phyloP scores from a whole-genome alignment of 2,329 filamentous ascomycete species.

The Daldinia sp. region DNA sequence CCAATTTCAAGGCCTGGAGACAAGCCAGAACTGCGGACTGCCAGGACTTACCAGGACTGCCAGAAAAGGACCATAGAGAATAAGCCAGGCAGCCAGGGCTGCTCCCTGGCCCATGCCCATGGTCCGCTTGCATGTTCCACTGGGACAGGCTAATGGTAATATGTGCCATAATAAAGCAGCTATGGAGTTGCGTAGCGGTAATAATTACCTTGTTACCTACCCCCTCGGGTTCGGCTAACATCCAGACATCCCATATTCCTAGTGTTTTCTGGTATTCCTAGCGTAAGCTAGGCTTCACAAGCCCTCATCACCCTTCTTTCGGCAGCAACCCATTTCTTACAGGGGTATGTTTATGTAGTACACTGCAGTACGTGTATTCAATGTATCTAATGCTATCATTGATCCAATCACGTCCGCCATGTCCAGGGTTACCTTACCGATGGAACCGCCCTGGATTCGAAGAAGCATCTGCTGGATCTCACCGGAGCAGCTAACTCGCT shows the following conservation, averaged over 20 bases:
- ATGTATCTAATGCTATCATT: slow-evolving; percentile 33
- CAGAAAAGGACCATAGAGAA: too few relatives aligned
- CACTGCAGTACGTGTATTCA: slow-evolving; percentile 26
- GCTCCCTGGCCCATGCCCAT: slow-evolving; percentile 28
- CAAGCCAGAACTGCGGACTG: too few relatives aligned
- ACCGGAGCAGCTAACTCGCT: slow-evolving; percentile 42
- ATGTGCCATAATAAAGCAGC: slow-evolving; percentile 28
- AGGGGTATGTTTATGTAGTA: slow-evolving; percentile 24
- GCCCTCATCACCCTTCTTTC: slow-evolving; percentile 10
- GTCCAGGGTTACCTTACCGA: slow-evolving; percentile 46
- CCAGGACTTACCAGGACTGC: too few relatives aligned
- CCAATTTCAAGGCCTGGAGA: slow-evolving; percentile 35
- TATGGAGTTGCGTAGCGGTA: slow-evolving; percentile 22
- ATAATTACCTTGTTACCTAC: slow-evolving; percentile 26
- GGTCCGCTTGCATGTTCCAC: slow-evolving; percentile 20
- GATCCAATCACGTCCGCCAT: slow-evolving; percentile 39
- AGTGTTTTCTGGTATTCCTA: slow-evolving; percentile 1
- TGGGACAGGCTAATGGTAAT: slow-evolving; percentile 29
- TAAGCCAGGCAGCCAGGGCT: slow-evolving; percentile 15
- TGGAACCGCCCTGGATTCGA: slow-evolving; percentile 45
- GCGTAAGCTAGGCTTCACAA: slow-evolving; percentile 5
- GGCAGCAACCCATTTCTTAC: slow-evolving; percentile 23
- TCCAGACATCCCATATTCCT: slow-evolving; percentile 3
- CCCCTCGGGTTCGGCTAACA: slow-evolving; percentile 33
- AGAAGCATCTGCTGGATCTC: slow-evolving; percentile 44